Conservation (phyloP, 352 stramenopile genomes). For the Phytophthora constricta region DNA sequence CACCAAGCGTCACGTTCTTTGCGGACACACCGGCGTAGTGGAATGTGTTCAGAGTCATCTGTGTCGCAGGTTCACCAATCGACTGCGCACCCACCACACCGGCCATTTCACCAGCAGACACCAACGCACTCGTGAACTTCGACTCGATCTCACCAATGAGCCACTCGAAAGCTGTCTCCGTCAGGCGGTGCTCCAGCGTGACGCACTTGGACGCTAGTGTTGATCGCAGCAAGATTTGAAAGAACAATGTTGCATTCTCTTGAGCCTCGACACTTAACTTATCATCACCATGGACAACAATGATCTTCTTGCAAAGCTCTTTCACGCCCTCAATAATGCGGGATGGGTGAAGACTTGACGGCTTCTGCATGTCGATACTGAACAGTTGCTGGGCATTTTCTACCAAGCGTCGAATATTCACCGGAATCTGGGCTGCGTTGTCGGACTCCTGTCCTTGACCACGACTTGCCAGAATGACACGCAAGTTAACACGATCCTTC, state of each 20-base stretch:
- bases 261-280: constrained; percentile 96
- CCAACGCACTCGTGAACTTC: constrained; percentile 95
- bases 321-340: constrained; percentile 92
- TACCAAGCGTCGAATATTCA: constrained; percentile 96
- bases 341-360: constrained; percentile 92
- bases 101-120: constrained; percentile 97
- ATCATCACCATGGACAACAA: constrained; percentile 97
- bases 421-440: constrained; percentile 89
- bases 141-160: constrained; percentile 97
- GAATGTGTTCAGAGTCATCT: constrained; percentile 99
- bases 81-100: constrained; percentile 99
- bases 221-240: constrained; percentile 97
- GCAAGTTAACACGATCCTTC: constrained; percentile 94
- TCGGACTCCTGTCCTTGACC: constrained; percentile 94
- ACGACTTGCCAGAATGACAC: constrained; percentile 95
- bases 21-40: constrained; percentile 99
- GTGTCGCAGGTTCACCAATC: constrained; percentile 99
- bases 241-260: constrained; percentile 98
- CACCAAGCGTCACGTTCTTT: constrained; percentile 99
- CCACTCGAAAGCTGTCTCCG: constrained; percentile 96
- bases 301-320: constrained; percentile 94
- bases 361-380: constrained; percentile 93
- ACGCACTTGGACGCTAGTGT: constrained; percentile 97
- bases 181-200: constrained; percentile 96
- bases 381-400: constrained; percentile 96